These are phyloP conservation scores for Senna siamea DNA, from an alignment of 306 rosid genomes.

Conservation along the genomic window DNA sequence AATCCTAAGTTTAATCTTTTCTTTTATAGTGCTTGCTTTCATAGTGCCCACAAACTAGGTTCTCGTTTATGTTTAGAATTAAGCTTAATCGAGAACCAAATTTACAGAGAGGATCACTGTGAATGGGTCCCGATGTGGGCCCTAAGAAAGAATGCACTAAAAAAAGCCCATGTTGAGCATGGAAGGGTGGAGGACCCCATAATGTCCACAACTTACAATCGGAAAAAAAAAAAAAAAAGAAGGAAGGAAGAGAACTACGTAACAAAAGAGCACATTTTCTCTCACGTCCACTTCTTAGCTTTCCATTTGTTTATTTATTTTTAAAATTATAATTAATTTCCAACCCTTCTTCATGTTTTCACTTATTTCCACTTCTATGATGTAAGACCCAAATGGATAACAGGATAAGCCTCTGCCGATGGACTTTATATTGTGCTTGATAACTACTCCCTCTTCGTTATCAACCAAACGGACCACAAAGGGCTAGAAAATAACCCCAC, in stretches of 20 bases:
- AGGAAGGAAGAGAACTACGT: conserved; percentile 47
- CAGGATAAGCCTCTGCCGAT: conserved; percentile 68
- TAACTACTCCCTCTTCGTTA: conserved; percentile 37
- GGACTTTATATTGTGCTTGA: conserved; percentile 47
- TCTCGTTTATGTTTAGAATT: too few species aligned
- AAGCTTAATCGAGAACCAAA: not conserved
- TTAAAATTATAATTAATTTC: conserved; percentile 26
- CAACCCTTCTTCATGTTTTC: not conserved
- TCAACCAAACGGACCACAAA: conserved; percentile 53
- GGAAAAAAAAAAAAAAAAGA: not conserved
- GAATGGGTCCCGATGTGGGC: conserved; percentile 53
- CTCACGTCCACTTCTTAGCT: conserved; percentile 65
- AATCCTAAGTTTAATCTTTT: conserved; percentile 34
- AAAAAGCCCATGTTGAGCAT: conserved; percentile 63
- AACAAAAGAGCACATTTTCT: conserved; percentile 53
- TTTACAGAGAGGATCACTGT: conserved; percentile 27
- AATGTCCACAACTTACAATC: conserved; percentile 59
- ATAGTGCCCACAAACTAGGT: too few species aligned
- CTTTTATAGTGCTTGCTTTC: too few species aligned
- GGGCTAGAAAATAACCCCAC: conserved; percentile 43
- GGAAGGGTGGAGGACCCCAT: conserved; percentile 64
- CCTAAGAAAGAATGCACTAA: conserved; percentile 53
- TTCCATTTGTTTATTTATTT: conserved; percentile 18
- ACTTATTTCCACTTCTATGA: conserved; percentile 53
- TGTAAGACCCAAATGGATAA: conserved; percentile 62